Conservation (phyloP, 208 protist species). For the Entamoeba moshkovskii region DNA sequence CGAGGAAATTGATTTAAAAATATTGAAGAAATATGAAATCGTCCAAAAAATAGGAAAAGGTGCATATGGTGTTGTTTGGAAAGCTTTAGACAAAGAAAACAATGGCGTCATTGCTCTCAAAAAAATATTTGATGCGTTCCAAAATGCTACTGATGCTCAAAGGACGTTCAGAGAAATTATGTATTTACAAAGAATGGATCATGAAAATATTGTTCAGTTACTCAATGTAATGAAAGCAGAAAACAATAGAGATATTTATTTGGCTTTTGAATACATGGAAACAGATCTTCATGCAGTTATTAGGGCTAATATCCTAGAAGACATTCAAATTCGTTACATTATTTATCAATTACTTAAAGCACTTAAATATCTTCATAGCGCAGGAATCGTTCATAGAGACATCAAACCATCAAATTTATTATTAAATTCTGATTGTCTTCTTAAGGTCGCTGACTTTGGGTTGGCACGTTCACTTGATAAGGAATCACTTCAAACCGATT, state of each 20-base stretch:
- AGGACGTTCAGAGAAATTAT: conserved; percentile 56
- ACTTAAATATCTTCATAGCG: conserved; percentile 44
- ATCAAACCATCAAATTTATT: conserved; percentile 86
- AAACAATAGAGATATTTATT: conserved; percentile 55
- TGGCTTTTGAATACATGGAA: conserved; percentile 61
- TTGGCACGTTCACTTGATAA: conserved; percentile 38
- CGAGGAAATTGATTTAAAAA: conserved; percentile 11
- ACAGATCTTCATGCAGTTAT: conserved; percentile 72
- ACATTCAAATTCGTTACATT: conserved; percentile 54
- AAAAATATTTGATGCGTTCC: conserved; percentile 59
- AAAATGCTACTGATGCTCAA: conserved; percentile 54
- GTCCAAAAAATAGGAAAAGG: conserved; percentile 18
- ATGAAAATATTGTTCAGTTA: conserved; percentile 52
- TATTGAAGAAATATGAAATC: conserved; percentile 24
- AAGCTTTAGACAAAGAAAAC: conserved; percentile 18
- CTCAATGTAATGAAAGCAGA: conserved; percentile 53
- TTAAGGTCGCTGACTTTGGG: conserved; percentile 87
- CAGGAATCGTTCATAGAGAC: conserved; percentile 66
- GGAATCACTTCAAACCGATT: conserved; percentile 19
- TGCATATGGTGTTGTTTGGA: conserved; percentile 32
- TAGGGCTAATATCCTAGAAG: conserved; percentile 79
- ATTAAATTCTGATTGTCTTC: conserved; percentile 70
- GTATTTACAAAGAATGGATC: conserved; percentile 44
- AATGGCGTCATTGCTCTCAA: conserved; percentile 49
- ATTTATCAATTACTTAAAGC: conserved; percentile 51